Percentiles rank a stretch among this genome's conserved stretches.
These are phyloP conservation scores for Marsdenia floribunda DNA, from an alignment of 257 asterid species.

Conservation along the genomic window DNA sequence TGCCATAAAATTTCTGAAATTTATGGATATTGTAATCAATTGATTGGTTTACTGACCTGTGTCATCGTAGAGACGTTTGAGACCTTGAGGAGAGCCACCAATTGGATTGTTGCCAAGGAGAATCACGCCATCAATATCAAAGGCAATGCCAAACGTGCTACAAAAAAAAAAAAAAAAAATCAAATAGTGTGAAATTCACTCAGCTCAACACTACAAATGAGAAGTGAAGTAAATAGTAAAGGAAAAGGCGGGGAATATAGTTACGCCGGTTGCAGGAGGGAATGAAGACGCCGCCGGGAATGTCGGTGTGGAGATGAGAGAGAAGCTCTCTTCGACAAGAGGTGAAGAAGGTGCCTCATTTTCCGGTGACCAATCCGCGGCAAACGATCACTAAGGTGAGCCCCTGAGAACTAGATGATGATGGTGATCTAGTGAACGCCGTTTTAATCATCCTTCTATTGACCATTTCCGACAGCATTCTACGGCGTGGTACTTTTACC, in stretches of 20 bases:
- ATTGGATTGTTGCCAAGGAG: slow-evolving; percentile 70
- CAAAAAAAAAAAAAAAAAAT: background rate
- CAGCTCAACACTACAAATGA: background rate
- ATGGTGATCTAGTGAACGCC: too few species aligned
- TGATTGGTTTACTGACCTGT: slow-evolving; percentile 31
- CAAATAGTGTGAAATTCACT: background rate
- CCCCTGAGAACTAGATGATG: background rate
- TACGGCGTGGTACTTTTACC: too few species aligned
- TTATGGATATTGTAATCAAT: background rate
- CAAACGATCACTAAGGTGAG: background rate
- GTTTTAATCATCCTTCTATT: too few species aligned
- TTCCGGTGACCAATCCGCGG: background rate
- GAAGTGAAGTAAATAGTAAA: background rate
- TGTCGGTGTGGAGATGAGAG: slow-evolving; percentile 2
- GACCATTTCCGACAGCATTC: too few species aligned
- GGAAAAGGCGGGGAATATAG: background rate
- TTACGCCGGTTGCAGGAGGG: slow-evolving; percentile 17
- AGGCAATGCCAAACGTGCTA: slow-evolving; percentile 73
- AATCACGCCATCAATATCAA: slow-evolving; percentile 94
- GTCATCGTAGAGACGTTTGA: slow-evolving; percentile 62
- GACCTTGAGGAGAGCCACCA: slow-evolving; percentile 79
- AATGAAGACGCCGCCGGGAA: slow-evolving; percentile 8
- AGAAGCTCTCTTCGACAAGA: slow-evolving; percentile 12
- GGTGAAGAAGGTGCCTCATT: slow-evolving; percentile 18
- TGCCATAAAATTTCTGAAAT: background rate